These are phyloP conservation scores for Saccharomyces hybrid DNA, from an alignment of 1,139 yeast species.

Conservation along the genomic window DNA sequence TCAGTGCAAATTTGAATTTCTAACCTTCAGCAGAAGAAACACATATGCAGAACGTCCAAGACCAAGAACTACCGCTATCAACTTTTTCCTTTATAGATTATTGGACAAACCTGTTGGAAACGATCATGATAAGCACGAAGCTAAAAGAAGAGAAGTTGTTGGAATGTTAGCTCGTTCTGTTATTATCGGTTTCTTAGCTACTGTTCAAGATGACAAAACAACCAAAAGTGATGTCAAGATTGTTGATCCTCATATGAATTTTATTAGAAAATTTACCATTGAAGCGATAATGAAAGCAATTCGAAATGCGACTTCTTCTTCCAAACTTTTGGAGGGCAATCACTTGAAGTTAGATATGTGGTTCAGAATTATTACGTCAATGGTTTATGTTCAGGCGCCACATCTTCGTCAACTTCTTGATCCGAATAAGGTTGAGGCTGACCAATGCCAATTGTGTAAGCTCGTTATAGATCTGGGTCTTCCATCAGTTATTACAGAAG, in stretches of 20 bases:
- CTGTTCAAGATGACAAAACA: conserved; percentile 39
- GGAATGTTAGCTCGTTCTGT: conserved; percentile 37
- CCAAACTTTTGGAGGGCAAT: conserved; percentile 24
- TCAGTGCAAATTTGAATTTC: conserved; percentile 71
- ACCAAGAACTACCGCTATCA: conserved; percentile 71
- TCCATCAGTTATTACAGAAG: conserved; percentile 48
- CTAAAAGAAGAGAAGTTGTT: conserved; percentile 32
- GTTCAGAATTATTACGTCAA: conserved; percentile 27
- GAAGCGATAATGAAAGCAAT: conserved; percentile 57
- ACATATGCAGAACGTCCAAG: conserved; percentile 36
- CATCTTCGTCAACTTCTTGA: conserved; percentile 57
- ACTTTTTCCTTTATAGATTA: conserved; percentile 68
- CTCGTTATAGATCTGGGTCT: conserved; percentile 61
- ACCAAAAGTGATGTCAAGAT: conserved; percentile 40
- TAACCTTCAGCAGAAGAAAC: conserved; percentile 62
- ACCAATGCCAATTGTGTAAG: conserved; percentile 53
- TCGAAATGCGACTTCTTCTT: conserved; percentile 22
- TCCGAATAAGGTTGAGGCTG: conserved; percentile 44
- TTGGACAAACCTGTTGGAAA: conserved; percentile 48
- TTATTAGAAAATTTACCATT: conserved; percentile 64
- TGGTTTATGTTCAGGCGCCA: conserved; percentile 43
- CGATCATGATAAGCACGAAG: conserved; percentile 29
- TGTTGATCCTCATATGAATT: conserved; percentile 61
- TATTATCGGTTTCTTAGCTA: conserved; percentile 54
- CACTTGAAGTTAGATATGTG: conserved; percentile 27